Percentiles rank a stretch among this genome's conserved stretches.
Evolutionary conservation across 2,329 filamentous ascomycete species (phyloP).

Genomic region (Fusarium coicis): DNA sequence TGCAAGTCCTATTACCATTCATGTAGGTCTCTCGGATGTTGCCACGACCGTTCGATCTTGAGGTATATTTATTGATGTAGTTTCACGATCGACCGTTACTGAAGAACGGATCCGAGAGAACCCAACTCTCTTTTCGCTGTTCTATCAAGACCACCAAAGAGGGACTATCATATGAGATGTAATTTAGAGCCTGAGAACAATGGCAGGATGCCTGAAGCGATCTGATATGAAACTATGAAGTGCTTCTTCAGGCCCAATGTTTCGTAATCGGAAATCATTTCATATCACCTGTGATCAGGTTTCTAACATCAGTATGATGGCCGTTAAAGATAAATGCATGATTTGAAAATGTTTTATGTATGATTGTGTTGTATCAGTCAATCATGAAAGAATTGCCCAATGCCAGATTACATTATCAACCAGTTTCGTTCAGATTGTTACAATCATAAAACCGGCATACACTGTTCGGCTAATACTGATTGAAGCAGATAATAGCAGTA

Average conservation of each 20-base stretch:
- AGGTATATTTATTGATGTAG: not conserved
- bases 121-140: not conserved
- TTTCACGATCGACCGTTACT: not conserved
- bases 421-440: too few species aligned
- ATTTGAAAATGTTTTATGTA: not conserved
- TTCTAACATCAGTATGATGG: not conserved
- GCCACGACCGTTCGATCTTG: not conserved
- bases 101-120: not conserved
- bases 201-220: not conserved
- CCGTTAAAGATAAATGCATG: not conserved
- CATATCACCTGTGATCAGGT: not conserved
- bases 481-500: not conserved
- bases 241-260: not conserved
- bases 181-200: too few species aligned
- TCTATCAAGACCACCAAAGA: not conserved
- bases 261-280: not conserved
- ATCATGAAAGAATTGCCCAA: not conserved
- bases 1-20: not conserved
- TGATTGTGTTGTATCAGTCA: too few species aligned
- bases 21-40: not conserved
- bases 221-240: not conserved
- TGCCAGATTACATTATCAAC: not conserved
- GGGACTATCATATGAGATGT: not conserved
- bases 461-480: fast-evolving
- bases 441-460: too few species aligned